These are phyloP conservation scores for Fomitopsis pulvina DNA, from an alignment of 768 basidiomycete genomes.

Conservation along the genomic window DNA sequence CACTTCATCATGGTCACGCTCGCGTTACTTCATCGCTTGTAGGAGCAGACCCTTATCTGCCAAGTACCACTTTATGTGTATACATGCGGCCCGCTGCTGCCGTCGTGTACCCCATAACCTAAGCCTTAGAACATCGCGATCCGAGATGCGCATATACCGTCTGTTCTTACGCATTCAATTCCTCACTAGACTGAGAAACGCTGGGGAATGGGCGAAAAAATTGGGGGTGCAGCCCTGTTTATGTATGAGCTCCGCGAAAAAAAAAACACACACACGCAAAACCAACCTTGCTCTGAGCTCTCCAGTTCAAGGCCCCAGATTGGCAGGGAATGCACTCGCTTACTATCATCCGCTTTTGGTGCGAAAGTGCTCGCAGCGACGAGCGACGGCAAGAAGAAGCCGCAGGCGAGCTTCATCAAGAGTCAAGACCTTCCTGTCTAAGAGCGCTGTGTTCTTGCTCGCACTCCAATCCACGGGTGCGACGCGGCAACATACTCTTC, in stretches of 20 bases:
- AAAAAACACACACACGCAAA: slow-evolving; percentile 6
- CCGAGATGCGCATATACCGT: too few relatives aligned
- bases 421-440: not conserved
- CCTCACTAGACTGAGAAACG: slow-evolving; percentile 13
- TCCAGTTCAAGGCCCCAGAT: not conserved
- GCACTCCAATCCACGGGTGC: not conserved
- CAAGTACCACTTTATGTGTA: too few relatives aligned
- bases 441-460: not conserved
- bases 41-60: slow-evolving; percentile 7
- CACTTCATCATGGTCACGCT: slow-evolving; percentile 8
- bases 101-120: not conserved
- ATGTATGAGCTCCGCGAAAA: slow-evolving; percentile 5
- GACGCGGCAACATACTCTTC: not conserved
- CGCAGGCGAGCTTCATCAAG: not conserved
- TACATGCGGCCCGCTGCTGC: not conserved
- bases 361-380: not conserved
- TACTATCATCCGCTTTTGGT: not conserved
- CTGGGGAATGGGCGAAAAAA: slow-evolving; percentile 3
- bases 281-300: slow-evolving; percentile 6
- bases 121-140: too few relatives aligned
- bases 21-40: slow-evolving; percentile 4
- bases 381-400: not conserved
- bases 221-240: slow-evolving; percentile 2
- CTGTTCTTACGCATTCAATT: too few relatives aligned
- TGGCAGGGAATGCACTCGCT: not conserved